Base-by-base conservation (phyloP, 2,329 filamentous ascomycete species). In the Pestalotiopsis sp. region DNA sequence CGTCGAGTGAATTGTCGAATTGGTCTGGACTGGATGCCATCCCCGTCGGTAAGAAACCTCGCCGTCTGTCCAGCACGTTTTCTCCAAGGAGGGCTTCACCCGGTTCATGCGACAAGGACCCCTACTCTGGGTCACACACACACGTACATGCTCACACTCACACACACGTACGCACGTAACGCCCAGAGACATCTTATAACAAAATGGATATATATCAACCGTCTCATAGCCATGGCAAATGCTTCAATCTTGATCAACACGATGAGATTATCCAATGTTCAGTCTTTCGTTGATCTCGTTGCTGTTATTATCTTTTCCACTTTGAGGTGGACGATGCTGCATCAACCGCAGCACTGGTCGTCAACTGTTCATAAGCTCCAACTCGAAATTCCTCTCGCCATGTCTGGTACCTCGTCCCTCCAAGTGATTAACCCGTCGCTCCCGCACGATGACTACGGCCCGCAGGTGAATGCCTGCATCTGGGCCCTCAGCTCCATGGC, bases 401-500 rank as follows among this genome's bases (percentile, higher is more conserved):
- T 66, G 64, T 58, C 64, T 36, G 41, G 20, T 38, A 56, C 45
- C 17, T 57, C 64, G n/a, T 57, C 49, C 9, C 14, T n/a, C 11
- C 64, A 66, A 23, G 64, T 66, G 25, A 49, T 66, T n/a, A 66
- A 66, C 41, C 45, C 64, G 36, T 56, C 52, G 17, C 45, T 66
- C 14, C 64, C 64, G 17, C 64, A 66, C n/a, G 64, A 66, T 27
- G 45, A 66, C 23, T 66, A 36, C 57, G 64, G 64, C 1, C 64
- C 64, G 20, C 64, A 66, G 31, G 52, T 66, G 4, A 56, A 57
- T 49, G 36, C 52, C 13, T 49, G 36, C 45, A 38, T 66, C 13
- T 66, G 64, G 64, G 52, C 27, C n/a, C 64, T 66, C 23, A 66
- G 45, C 49, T 27, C 41, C n/a, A 41, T 66, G 64, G 64, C 64